phyloP scores from a whole-genome alignment of 2,329 filamentous ascomycete genomes.

The Dryadomyces quercus-mongolicae region DNA sequence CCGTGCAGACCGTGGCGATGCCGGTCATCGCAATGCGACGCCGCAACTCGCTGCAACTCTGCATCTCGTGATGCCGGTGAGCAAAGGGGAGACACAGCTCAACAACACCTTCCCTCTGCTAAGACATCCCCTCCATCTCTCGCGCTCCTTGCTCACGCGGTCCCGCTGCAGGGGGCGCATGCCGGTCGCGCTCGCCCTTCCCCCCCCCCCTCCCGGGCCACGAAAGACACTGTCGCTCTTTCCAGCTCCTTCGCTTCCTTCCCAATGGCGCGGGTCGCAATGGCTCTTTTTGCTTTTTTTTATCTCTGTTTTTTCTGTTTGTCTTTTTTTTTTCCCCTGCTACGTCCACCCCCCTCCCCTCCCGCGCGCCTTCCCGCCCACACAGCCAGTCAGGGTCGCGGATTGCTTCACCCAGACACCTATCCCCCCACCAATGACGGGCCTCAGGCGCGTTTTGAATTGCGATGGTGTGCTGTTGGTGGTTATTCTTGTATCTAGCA shows the following conservation, averaged over 20 bases:
- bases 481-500: not conserved
- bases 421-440: not conserved
- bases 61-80: not conserved
- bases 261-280: slow-evolving; percentile 3
- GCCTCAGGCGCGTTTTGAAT: not conserved
- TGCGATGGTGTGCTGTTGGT: not conserved
- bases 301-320: not conserved
- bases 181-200: not conserved
- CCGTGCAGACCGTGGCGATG: too few relatives aligned
- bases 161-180: not conserved
- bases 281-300: not conserved
- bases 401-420: not conserved
- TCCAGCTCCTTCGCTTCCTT: not conserved
- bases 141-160: not conserved
- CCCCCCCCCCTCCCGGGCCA: too few relatives aligned
- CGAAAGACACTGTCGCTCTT: not conserved
- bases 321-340: not conserved
- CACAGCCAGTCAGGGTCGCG: too few relatives aligned
- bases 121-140: not conserved
- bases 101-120: not conserved
- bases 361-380: not conserved
- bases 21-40: too few relatives aligned
- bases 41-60: not conserved
- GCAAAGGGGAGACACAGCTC: not conserved
- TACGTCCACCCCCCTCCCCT: not conserved